phyloP scores from a whole-genome alignment of 345 rosid species.

The Excoecaria agallocha region DNA sequence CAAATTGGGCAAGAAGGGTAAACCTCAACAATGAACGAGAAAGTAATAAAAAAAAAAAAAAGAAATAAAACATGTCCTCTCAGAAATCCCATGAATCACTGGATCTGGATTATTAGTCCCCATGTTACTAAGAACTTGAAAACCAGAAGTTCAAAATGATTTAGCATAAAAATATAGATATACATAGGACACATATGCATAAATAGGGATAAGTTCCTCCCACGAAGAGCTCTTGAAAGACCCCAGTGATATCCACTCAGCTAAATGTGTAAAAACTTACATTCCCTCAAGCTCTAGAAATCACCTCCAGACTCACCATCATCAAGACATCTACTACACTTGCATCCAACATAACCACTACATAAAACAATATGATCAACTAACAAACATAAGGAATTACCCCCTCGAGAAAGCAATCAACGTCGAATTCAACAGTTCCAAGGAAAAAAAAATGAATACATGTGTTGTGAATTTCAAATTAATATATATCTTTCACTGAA shows the following conservation, averaged over 20 bases:
- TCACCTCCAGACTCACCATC: background rate
- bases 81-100: background rate
- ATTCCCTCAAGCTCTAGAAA: background rate
- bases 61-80: background rate
- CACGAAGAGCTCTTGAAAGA: background rate
- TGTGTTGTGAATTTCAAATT: background rate
- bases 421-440: too few species aligned
- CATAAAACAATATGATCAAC: too few species aligned
- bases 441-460: too few species aligned
- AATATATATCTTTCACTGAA: background rate
- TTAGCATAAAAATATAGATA: too few species aligned
- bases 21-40: background rate
- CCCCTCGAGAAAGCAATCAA: too few species aligned
- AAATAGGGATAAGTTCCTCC: background rate
- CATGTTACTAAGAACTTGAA: background rate
- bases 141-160: background rate
- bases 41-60: too few species aligned
- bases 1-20: too few species aligned
- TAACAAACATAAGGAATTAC: too few species aligned
- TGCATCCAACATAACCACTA: background rate
- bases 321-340: background rate
- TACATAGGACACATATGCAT: too few species aligned
- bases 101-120: background rate
- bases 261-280: background rate
- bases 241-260: background rate